Base-by-base conservation (phyloP, 2,329 filamentous ascomycete species). In the Emmonsia crescens region DNA sequence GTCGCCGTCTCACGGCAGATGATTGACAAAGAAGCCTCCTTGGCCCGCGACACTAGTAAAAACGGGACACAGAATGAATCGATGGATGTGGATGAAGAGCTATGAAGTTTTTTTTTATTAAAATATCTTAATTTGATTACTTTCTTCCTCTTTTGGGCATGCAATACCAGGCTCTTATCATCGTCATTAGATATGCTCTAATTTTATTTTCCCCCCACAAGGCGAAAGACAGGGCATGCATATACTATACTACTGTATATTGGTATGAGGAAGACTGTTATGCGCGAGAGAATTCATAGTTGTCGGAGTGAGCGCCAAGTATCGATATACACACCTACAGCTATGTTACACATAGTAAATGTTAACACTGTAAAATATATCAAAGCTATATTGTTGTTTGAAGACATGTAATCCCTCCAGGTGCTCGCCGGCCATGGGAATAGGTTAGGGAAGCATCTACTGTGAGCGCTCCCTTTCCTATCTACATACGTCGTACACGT, bases 21-120 rank as follows among this genome's bases (percentile, higher is more conserved):
- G 93, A 97, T 99, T 71, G 94, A 97, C 80, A 97, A 97, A 80
- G 94, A 99, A 76, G 94, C 94, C 3, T 94, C 91, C 5, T 89
- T 96, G 76, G 90, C 93, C 24, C 87, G 76, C 82, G 88, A 63
- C 73, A 75, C 76, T 61, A 75, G 66, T 59, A 71, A 64, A 58
- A 74, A 69, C 68, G 75, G 75, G 16, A 71, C 79, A 44, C 80
- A 86, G 52, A 74, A 73, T 57, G 76, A 75, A 57, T 73, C 79
- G 62, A 90, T 91, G 87, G 88, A 90, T 16, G 81, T 85, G 54
- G 88, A 91, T 68, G 85, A 89, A 67, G 77, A 81, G 60, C 71
- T 79, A 69, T 79, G 67, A 72, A 59, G 51, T 59, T 36, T 31
- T 49, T 57, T 2, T 56, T 59, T 60, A 46, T 52, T 49, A 33